Conservation (phyloP, 164 flowering plant species). For the Magnolia officinalis region DNA sequence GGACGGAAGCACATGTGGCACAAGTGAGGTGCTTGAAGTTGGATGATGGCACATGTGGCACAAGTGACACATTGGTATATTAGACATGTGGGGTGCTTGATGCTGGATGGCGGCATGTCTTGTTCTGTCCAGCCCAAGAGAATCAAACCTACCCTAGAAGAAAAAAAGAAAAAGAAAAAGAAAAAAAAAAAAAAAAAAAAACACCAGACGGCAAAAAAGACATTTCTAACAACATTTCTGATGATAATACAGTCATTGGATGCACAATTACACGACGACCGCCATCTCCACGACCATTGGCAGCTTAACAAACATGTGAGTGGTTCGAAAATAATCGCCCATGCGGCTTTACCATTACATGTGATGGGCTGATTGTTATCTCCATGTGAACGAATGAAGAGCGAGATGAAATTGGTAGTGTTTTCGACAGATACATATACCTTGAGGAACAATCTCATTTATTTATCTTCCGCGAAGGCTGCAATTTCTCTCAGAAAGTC, state of each 20-base stretch:
- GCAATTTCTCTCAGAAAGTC: conserved; percentile 7
- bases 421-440: neutral
- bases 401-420: neutral
- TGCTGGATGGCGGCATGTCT: too few relatives aligned
- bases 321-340: neutral
- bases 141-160: too few relatives aligned
- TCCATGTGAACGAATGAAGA: neutral
- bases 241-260: neutral
- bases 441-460: neutral
- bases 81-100: too few relatives aligned
- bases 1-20: too few relatives aligned
- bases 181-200: too few relatives aligned
- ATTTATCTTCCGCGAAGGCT: conserved; percentile 10
- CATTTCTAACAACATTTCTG: neutral
- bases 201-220: neutral
- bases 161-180: neutral
- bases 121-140: too few relatives aligned
- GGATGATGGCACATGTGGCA: too few relatives aligned
- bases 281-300: neutral
- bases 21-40: too few relatives aligned
- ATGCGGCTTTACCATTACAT: neutral
- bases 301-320: neutral
- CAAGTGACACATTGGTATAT: too few relatives aligned
- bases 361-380: neutral
- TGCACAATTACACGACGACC: neutral